These are phyloP conservation scores for Starmerella bombi DNA, from an alignment of 805 yeast genomes.

Conservation along the genomic window DNA sequence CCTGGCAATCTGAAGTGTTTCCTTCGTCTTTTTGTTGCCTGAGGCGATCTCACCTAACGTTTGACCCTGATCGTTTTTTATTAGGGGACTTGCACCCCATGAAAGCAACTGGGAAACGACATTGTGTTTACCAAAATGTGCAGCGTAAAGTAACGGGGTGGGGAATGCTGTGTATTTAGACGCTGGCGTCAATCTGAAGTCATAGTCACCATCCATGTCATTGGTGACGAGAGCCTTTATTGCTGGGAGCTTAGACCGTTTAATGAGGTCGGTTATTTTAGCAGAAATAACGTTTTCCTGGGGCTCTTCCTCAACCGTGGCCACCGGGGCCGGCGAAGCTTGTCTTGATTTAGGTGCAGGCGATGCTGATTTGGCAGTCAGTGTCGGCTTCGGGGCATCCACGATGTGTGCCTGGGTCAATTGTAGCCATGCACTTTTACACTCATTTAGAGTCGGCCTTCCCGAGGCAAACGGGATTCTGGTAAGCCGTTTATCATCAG, in stretches of 20 bases:
- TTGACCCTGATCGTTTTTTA: slow-evolving; percentile 40
- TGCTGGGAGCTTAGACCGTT: slow-evolving; percentile 66
- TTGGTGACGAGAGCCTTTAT: slow-evolving; percentile 48
- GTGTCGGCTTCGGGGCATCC: slow-evolving; percentile 41
- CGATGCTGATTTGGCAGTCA: slow-evolving; percentile 21
- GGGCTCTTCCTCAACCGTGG: slow-evolving; percentile 29
- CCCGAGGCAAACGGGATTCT: slow-evolving; percentile 79
- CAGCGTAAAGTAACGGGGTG: slow-evolving; percentile 65
- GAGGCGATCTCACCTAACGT: slow-evolving; percentile 58
- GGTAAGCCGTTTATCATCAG: slow-evolving; percentile 49
- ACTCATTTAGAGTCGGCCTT: slow-evolving; percentile 69
- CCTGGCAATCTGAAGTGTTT: slow-evolving; percentile 58
- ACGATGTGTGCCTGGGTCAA: slow-evolving; percentile 46
- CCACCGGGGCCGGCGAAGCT: slow-evolving; percentile 8
- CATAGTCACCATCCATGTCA: slow-evolving; percentile 37
- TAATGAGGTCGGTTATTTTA: slow-evolving; percentile 47
- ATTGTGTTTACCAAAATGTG: slow-evolving; percentile 51
- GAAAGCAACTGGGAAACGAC: slow-evolving; percentile 51
- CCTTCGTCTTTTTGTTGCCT: slow-evolving; percentile 27
- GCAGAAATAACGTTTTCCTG: slow-evolving; percentile 31
- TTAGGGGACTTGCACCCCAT: slow-evolving; percentile 58
- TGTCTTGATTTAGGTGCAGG: slow-evolving; percentile 13
- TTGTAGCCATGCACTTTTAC: slow-evolving; percentile 74
- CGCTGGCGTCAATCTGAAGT: slow-evolving; percentile 45
- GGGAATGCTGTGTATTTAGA: slow-evolving; percentile 45